Conservation (phyloP, 495 filamentous ascomycete species). For the Pyronema domesticum region DNA sequence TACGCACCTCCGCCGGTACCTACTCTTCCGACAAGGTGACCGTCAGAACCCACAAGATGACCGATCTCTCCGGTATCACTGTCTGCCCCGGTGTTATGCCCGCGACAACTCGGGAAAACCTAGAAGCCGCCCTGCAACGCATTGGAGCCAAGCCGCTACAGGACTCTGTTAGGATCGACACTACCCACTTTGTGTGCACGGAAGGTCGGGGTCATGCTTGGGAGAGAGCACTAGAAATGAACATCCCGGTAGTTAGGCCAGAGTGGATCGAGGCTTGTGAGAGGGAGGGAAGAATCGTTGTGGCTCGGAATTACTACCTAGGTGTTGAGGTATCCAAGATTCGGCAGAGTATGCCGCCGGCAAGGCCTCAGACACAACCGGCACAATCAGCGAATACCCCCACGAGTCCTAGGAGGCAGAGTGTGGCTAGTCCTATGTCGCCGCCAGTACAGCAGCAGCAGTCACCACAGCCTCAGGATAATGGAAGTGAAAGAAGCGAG, state of each 20-base stretch:
- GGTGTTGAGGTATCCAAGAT: constrained; percentile 45
- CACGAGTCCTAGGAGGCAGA: neutral
- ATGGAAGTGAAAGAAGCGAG: neutral
- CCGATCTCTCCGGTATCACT: constrained; percentile 87
- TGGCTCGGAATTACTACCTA: constrained; percentile 87
- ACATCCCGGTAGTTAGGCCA: constrained; percentile 92
- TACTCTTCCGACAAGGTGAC: constrained; percentile 64
- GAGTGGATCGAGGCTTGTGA: constrained; percentile 96
- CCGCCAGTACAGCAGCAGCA: neutral
- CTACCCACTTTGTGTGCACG: constrained; percentile 96
- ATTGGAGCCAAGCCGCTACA: constrained; percentile 76
- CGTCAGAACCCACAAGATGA: constrained; percentile 96
- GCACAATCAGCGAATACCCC: neutral
- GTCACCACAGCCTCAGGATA: neutral
- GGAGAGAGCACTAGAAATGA: constrained; percentile 95
- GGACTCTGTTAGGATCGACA: constrained; percentile 86
- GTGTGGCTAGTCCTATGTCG: neutral
- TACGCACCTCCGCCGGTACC: constrained; percentile 81
- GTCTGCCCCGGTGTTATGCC: constrained; percentile 82
- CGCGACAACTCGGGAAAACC: constrained; percentile 49
- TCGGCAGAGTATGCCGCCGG: constrained; percentile 17
- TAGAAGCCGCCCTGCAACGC: constrained; percentile 57
- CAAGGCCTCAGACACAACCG: neutral
- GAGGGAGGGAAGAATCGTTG: constrained; percentile 76
- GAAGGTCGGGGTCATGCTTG: constrained; percentile 76